Conservation (phyloP, 306 rosid species). For the Lathyrus aphaca region DNA sequence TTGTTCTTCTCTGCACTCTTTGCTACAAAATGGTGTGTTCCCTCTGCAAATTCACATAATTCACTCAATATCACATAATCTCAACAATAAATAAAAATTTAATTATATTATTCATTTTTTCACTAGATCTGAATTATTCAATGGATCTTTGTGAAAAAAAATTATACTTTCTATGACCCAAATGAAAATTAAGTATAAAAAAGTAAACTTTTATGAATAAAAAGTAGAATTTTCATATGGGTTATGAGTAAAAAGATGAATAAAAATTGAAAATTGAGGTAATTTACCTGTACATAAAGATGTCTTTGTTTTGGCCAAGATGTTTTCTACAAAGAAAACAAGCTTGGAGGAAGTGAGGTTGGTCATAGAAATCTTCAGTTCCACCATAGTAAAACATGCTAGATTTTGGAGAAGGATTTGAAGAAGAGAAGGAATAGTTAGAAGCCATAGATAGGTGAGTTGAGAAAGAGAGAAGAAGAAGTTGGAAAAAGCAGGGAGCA, state of each 20-base stretch:
- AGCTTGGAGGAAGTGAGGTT: constrained; percentile 87
- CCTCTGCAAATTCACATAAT: constrained; percentile 62
- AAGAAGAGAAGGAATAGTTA: constrained; percentile 31
- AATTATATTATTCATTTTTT: not conserved
- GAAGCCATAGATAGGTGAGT: constrained; percentile 32
- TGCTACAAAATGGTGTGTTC: constrained; percentile 93
- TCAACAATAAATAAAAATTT: not conserved
- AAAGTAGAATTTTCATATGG: constrained; percentile 32
- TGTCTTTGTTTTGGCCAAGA: constrained; percentile 70
- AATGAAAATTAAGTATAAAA: constrained; percentile 19
- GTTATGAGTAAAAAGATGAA: constrained; percentile 2
- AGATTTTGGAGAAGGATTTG: constrained; percentile 43
- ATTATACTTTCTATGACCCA: constrained; percentile 9
- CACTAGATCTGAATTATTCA: constrained; percentile 33
- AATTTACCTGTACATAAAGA: constrained; percentile 87
- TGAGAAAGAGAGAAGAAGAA: constrained; percentile 15
- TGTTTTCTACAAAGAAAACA: constrained; percentile 77
- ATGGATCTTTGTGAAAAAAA: not conserved
- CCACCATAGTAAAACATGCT: constrained; percentile 58
- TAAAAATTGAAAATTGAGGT: constrained; percentile 4
- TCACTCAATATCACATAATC: constrained; percentile 31
- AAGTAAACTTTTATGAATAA: not conserved
- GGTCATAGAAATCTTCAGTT: constrained; percentile 48
- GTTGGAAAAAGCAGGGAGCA: constrained; percentile 35
- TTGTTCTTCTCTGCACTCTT: constrained; percentile 88